These are phyloP conservation scores for Domatiomyces catenatus DNA, from an alignment of 2,329 filamentous ascomycete genomes.

Conservation along the genomic window DNA sequence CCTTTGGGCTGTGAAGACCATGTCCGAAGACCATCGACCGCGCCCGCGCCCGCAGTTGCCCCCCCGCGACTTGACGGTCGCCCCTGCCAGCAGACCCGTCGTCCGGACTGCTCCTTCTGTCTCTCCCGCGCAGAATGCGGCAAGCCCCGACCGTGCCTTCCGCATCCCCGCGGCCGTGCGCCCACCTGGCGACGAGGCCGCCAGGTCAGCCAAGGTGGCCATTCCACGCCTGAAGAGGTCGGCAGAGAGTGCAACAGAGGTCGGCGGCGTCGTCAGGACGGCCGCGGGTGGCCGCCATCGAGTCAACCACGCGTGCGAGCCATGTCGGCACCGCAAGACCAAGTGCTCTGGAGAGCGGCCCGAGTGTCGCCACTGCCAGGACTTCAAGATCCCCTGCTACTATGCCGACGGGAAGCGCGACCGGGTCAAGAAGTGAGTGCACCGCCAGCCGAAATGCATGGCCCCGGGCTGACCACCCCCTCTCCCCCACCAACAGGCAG, in stretches of 20 bases:
- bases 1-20: not conserved
- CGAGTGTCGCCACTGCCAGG: slow-evolving; percentile 26
- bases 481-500: slow-evolving; percentile 19
- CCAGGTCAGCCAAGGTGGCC: slow-evolving; percentile 16
- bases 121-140: not conserved
- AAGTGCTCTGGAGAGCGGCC: slow-evolving; percentile 31
- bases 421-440: slow-evolving; percentile 26
- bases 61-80: not conserved
- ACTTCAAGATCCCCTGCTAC: slow-evolving; percentile 23
- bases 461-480: not conserved
- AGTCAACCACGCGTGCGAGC: slow-evolving; percentile 26
- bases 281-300: slow-evolving; percentile 14
- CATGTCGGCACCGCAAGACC: slow-evolving; percentile 28
- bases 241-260: slow-evolving; percentile 8
- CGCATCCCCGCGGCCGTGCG: slow-evolving; percentile 13
- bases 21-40: not conserved
- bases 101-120: not conserved
- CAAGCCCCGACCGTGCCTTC: slow-evolving; percentile 4
- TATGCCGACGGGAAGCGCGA: slow-evolving; percentile 32
- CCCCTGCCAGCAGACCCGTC: not conserved
- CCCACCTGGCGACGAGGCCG: slow-evolving; percentile 2
- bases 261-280: slow-evolving; percentile 5
- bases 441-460: not conserved
- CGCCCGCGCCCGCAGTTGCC: not conserved
- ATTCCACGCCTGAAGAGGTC: slow-evolving; percentile 20